Conservation (phyloP, 1,139 yeast species). For the Pichiaceae sp. region DNA sequence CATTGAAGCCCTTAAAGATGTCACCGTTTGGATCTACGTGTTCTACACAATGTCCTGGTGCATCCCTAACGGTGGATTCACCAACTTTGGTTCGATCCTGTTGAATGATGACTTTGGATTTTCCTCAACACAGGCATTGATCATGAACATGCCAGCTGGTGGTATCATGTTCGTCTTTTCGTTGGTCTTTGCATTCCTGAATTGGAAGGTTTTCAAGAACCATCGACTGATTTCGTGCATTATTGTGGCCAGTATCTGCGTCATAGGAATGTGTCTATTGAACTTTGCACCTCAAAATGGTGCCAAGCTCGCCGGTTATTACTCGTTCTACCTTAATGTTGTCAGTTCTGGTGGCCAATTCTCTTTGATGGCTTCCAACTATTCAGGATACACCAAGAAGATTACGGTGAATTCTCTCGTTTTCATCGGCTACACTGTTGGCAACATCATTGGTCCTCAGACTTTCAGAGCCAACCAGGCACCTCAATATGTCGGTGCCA, state of each 20-base stretch:
- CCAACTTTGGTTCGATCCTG: conserved; percentile 31
- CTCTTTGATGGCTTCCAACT: conserved; percentile 30
- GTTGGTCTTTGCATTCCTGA: conserved; percentile 31
- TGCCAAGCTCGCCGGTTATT: conserved; percentile 37
- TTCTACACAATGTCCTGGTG: conserved; percentile 25
- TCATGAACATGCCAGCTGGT: conserved; percentile 31
- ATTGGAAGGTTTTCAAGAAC: conserved; percentile 14
- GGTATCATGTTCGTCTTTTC: conserved; percentile 29
- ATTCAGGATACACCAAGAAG: conserved; percentile 36
- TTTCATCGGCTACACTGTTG: conserved; percentile 47
- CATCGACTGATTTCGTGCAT: conserved; percentile 26
- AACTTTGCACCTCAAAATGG: conserved; percentile 33
- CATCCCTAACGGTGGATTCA: conserved; percentile 30
- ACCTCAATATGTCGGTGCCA: conserved; percentile 34
- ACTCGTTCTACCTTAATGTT: conserved; percentile 25
- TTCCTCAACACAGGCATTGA: conserved; percentile 11
- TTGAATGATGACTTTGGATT: conserved; percentile 14
- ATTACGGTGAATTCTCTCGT: conserved; percentile 46
- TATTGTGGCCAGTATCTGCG: conserved; percentile 28
- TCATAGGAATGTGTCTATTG: conserved; percentile 36
- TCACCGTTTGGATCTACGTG: conserved; percentile 23
- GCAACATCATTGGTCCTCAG: conserved; percentile 64
- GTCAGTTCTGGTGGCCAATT: conserved; percentile 16
- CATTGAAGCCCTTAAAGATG: conserved; percentile 23
- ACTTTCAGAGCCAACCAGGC: conserved; percentile 39